Base-by-base conservation (phyloP, 2,329 filamentous ascomycete species). In the Drechslerella dactyloides region DNA sequence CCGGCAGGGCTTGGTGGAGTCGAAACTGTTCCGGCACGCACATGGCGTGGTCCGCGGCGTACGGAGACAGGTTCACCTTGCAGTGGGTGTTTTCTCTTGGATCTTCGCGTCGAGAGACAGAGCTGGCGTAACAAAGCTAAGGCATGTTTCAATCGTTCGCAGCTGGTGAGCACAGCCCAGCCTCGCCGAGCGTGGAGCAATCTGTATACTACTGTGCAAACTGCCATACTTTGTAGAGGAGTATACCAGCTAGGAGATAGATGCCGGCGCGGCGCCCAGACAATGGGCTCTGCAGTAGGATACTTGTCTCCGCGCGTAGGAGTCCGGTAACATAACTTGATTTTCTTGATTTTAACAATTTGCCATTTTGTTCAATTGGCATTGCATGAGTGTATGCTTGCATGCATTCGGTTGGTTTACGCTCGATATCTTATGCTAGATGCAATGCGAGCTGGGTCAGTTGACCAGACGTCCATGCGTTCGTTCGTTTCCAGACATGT, bases 121-220 rank as follows among this genome's bases (percentile, higher is more conserved):
- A 19, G 11, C n/a, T 5, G 17, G 17, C 30, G 53, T 51, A 17
- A 50, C 44, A 52, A 17, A 37, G 33, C 30, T 30, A 40, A 53
- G 37, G 44, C 63, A 57, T 51, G 63, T 54, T 59, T 69, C 54
- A 69, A 50, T 56, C 42, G 57, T 55, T 52, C 57, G 19, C 46
- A 60, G 51, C n/a, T n/a, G 15, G 27, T 8, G 15, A 3, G 37
- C 37, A 42, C 37, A 42, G 37, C 37, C 37, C 37, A n/a, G n/a
- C n/a, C n/a, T n/a, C n/a, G n/a, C n/a, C n/a, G n/a, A n/a, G n/a
- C n/a, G n/a, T n/a, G n/a, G n/a, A n/a, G n/a, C n/a, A n/a, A n/a
- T n/a, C n/a, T n/a, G n/a, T n/a, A n/a, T n/a, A n/a, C n/a, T n/a
- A n/a, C n/a, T n/a, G n/a, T n/a, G n/a, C n/a, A n/a, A n/a, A n/a